Base-by-base conservation (phyloP, 1,139 yeast species). In the Saccharomyces hybrid region DNA sequence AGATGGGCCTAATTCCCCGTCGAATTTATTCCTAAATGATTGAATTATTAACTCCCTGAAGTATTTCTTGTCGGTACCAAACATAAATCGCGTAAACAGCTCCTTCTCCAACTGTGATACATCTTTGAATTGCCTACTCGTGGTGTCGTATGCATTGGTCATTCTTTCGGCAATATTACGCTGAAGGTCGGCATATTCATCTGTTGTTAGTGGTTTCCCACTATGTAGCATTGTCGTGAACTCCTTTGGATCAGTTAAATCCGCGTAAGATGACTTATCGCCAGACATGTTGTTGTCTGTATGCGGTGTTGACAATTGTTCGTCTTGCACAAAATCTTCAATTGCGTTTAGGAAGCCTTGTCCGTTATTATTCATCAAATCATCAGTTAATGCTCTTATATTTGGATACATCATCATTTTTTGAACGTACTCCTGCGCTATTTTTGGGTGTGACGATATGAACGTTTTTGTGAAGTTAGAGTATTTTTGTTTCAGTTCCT, bases 371-470 rank as follows among this genome's bases (percentile, higher is more conserved):
- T 60, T 57, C 66, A 67, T 67, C 49, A 69, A 49, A 53, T 67
- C 69, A 54, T 67, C 68, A 3, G 72, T 68, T n/a, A 69, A 49
- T 13, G 65, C 63, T 48, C 64, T 58, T 66, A 69, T 67, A 48
- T 64, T 67, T 16, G 72, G 72, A 52, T 66, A 68, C 60, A 58
- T 57, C 62, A 66, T 59, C 60, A 68, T 60, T 54, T 64, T 63
- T 29, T 62, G 61, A 2, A 68, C 70, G 52, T 66, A 68, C 52
- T 68, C 71, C 50, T 67, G 60, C 3, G 71, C 70, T 41, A 69
- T 62, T 41, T 65, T 66, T 25, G 70, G 70, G 50, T 68, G 70
- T 1, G 71, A 65, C 3, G 72, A 67, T 6, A 68, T 63, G 48
- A 64, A 67, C 27, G 67, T 66, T 52, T 66, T 62, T 2, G 71